Evolutionary conservation across 2,329 filamentous ascomycete genomes (phyloP).

Genomic region (Fusarium temperatum): DNA sequence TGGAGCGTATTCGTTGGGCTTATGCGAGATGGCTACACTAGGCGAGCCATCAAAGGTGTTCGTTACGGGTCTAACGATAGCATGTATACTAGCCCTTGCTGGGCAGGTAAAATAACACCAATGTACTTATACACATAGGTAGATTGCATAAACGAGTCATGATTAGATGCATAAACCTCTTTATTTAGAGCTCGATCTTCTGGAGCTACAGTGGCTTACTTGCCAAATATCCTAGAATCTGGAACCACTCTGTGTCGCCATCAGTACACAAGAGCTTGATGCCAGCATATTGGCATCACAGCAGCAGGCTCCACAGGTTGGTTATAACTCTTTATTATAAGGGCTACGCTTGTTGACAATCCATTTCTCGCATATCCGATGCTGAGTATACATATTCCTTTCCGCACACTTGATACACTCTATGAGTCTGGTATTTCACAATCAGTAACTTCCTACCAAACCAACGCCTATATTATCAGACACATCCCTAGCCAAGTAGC

Average conservation of each 20-base stretch:
- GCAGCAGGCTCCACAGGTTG: not conserved
- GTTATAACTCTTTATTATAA: not conserved
- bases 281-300: not conserved
- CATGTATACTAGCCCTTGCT: constrained; percentile 26
- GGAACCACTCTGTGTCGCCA: not conserved
- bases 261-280: not conserved
- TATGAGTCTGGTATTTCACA: not conserved
- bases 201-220: not conserved
- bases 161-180: constrained; percentile 5
- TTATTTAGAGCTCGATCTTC: not conserved
- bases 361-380: not conserved
- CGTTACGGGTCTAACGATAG: not conserved
- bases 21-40: constrained; percentile 76
- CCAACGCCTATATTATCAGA: not conserved
- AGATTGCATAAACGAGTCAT: constrained; percentile 29
- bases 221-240: not conserved
- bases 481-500: constrained; percentile 49
- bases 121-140: constrained; percentile 19
- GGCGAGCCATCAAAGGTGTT: not conserved
- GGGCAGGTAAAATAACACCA: constrained; percentile 14
- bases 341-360: not conserved
- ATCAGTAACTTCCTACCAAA: not conserved
- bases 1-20: constrained; percentile 88
- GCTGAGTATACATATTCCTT: not conserved
- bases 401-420: not conserved